phyloP scores from a whole-genome alignment of 257 asterid species.

The Jacaranda mimosifolia region DNA sequence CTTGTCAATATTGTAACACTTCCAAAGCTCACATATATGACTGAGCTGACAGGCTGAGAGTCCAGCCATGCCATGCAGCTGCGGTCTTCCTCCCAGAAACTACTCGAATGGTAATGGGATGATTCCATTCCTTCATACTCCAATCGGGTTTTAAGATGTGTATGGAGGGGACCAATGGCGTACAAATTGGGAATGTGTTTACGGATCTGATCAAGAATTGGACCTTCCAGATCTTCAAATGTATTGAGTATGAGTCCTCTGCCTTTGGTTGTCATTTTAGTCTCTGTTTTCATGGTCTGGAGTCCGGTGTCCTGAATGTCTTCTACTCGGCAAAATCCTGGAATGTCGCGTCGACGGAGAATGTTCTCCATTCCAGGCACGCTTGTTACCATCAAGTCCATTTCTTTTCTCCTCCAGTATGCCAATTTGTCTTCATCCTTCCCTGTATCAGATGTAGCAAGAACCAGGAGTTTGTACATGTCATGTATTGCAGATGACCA shows the following conservation, averaged over 20 bases:
- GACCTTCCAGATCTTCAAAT: constrained; percentile 61
- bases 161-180: constrained; percentile 65
- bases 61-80: constrained; percentile 50
- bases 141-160: constrained; percentile 38
- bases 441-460: constrained; percentile 19
- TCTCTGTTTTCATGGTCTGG: constrained; percentile 36
- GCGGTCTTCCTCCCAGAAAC: constrained; percentile 42
- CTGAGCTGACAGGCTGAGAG: constrained; percentile 42
- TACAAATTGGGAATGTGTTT: constrained; percentile 53
- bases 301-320: constrained; percentile 34
- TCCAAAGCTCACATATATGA: constrained; percentile 53
- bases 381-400: constrained; percentile 46
- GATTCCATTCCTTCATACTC: constrained; percentile 9
- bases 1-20: constrained; percentile 41
- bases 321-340: constrained; percentile 27
- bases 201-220: constrained; percentile 47
- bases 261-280: constrained; percentile 42
- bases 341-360: constrained; percentile 42
- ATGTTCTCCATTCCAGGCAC: constrained; percentile 43
- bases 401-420: constrained; percentile 38
- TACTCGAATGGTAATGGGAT: constrained; percentile 32
- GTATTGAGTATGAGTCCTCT: constrained; percentile 61
- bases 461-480: background rate
- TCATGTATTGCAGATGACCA: background rate
- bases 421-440: constrained; percentile 46